Conservation (phyloP, 805 yeast genomes). For the Starmerella apis region DNA sequence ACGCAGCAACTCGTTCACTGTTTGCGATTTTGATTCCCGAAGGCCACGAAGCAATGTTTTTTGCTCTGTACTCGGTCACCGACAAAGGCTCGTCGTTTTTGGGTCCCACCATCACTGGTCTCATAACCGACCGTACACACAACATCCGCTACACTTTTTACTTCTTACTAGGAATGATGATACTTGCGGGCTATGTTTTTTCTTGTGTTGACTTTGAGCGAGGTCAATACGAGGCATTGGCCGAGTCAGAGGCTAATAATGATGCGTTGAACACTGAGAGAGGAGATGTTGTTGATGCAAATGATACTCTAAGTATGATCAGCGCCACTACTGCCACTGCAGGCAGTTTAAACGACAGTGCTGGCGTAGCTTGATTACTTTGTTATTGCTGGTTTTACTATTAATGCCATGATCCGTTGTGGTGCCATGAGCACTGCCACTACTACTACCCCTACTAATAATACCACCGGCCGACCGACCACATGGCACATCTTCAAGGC, state of each 20-base stretch:
- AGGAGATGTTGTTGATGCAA: not conserved
- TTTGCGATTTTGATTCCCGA: slow-evolving; percentile 60
- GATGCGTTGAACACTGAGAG: not conserved
- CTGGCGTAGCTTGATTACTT: too few relatives aligned
- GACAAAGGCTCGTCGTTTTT: slow-evolving; percentile 70
- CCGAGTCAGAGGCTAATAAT: not conserved
- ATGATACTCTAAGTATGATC: too few relatives aligned
- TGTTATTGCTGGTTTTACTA: too few relatives aligned
- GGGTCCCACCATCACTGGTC: slow-evolving; percentile 64
- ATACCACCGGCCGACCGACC: too few relatives aligned
- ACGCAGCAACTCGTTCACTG: slow-evolving; percentile 58
- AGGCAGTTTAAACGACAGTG: too few relatives aligned
- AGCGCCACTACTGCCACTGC: not conserved
- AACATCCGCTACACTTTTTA: slow-evolving; percentile 64
- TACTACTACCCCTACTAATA: too few relatives aligned
- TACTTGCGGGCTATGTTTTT: slow-evolving; percentile 51
- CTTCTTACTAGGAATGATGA: slow-evolving; percentile 45
- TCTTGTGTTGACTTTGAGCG: slow-evolving; percentile 46
- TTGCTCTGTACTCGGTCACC: slow-evolving; percentile 64
- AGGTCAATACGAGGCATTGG: slow-evolving; percentile 46
- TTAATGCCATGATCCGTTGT: too few relatives aligned
- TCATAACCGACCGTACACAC: slow-evolving; percentile 62
- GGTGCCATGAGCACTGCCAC: too few relatives aligned
- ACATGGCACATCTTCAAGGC: too few relatives aligned
- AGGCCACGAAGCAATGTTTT: slow-evolving; percentile 66